A percentile compares a stretch with the other conserved stretches of the same genome.
Evolutionary conservation across 176 grass and related monocot species (phyloP).

Genomic region (Aegilops tauschii): DNA sequence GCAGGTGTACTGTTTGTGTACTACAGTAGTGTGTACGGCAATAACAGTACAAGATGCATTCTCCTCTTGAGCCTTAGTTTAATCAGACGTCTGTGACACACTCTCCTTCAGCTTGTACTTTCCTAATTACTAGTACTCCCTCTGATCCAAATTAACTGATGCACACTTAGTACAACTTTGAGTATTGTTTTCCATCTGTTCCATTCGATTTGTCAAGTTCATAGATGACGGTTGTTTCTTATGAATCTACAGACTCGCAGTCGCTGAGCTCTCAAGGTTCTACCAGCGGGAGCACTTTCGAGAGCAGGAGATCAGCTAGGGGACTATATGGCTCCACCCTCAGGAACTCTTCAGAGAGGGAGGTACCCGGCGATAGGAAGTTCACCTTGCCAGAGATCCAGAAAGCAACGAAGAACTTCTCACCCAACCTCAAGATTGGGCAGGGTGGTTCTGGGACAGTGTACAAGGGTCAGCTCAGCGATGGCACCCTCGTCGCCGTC

Average conservation of each 20-base stretch:
- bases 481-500: conserved; percentile 65
- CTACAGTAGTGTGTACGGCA: neutral
- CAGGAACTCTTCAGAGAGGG: conserved; percentile 44
- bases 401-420: conserved; percentile 85
- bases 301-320: conserved; percentile 23
- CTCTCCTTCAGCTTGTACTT: neutral
- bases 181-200: neutral
- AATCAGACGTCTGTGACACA: conserved; percentile 7
- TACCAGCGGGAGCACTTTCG: conserved; percentile 43
- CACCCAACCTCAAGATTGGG: conserved; percentile 64
- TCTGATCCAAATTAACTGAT: too few relatives aligned
- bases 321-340: conserved; percentile 28
- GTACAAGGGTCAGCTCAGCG: conserved; percentile 69
- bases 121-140: neutral
- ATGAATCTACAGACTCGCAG: conserved; percentile 36
- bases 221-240: neutral
- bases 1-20: neutral
- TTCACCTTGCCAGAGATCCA: conserved; percentile 79
- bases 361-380: conserved; percentile 44
- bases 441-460: conserved; percentile 83
- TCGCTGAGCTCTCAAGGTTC: conserved; percentile 44
- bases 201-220: conserved; percentile 7
- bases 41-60: neutral
- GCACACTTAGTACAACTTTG: too few relatives aligned
- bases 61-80: conserved; percentile 2